A percentile compares a stretch with the other conserved stretches of the same genome.
These are phyloP conservation scores for Scleroderma bovista DNA, from an alignment of 768 basidiomycete species.

Conservation along the genomic window DNA sequence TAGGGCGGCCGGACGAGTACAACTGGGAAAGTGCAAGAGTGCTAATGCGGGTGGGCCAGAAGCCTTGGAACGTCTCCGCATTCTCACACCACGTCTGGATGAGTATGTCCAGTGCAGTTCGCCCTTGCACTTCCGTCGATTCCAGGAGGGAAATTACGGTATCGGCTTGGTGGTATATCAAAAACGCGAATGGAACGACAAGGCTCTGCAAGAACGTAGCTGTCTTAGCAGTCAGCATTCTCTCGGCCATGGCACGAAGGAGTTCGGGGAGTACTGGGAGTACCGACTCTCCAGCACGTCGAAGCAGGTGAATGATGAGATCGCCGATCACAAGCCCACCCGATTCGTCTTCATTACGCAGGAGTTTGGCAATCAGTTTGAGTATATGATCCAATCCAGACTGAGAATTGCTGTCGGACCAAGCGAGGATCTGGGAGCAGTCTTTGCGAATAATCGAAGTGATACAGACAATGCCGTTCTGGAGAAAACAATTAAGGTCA, in stretches of 20 bases:
- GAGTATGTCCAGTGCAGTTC: constrained; percentile 78
- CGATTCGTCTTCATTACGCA: constrained; percentile 81
- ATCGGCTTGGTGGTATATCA: constrained; percentile 83
- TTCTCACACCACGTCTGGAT: constrained; percentile 94
- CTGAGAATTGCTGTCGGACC: constrained; percentile 62
- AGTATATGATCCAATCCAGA: constrained; percentile 75
- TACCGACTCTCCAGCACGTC: constrained; percentile 75
- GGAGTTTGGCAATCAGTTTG: constrained; percentile 67
- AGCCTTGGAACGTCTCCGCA: constrained; percentile 89
- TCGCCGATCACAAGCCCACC: constrained; percentile 93
- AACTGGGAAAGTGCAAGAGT: constrained; percentile 76
- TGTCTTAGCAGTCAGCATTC: constrained; percentile 83
- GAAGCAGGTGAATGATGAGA: constrained; percentile 86
- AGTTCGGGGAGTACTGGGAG: constrained; percentile 84
- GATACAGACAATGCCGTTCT: constrained; percentile 82
- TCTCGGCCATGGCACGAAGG: constrained; percentile 72
- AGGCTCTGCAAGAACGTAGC: constrained; percentile 92
- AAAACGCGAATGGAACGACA: constrained; percentile 88
- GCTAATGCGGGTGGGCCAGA: constrained; percentile 87
- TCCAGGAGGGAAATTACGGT: constrained; percentile 76
- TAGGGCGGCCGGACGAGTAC: constrained; percentile 59
- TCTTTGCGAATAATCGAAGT: constrained; percentile 87
- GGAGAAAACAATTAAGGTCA: constrained; percentile 1
- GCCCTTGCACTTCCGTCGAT: constrained; percentile 50
- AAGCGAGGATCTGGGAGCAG: constrained; percentile 70